These are phyloP conservation scores for Pichia paraexigua DNA, from an alignment of 805 yeast genomes.

Conservation along the genomic window DNA sequence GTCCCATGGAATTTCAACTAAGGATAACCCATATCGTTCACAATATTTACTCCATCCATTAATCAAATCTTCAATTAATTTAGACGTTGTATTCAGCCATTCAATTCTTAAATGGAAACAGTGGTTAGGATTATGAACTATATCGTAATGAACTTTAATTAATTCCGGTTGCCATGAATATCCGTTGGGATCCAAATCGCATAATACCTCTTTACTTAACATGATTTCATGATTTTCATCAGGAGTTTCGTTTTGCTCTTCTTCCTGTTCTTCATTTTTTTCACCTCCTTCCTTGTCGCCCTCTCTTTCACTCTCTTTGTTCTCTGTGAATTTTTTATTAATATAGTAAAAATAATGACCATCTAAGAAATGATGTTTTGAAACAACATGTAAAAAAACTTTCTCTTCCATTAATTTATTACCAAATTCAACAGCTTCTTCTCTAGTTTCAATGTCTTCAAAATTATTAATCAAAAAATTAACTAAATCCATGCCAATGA, in stretches of 20 bases:
- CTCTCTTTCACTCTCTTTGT: background rate
- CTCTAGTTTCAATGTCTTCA: constrained; percentile 71
- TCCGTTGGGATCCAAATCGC: constrained; percentile 66
- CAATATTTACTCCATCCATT: constrained; percentile 74
- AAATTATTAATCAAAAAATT: constrained; percentile 77
- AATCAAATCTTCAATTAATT: constrained; percentile 70
- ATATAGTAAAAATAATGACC: constrained; percentile 88
- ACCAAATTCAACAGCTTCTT: constrained; percentile 77
- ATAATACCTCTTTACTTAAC: constrained; percentile 56
- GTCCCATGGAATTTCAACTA: constrained; percentile 87
- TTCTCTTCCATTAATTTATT: constrained; percentile 66
- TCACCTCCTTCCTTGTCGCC: background rate
- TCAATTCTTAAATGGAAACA: constrained; percentile 87
- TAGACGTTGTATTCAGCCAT: constrained; percentile 89
- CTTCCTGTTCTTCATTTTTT: background rate
- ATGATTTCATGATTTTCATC: constrained; percentile 31
- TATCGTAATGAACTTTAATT: constrained; percentile 79
- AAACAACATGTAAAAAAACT: constrained; percentile 72
- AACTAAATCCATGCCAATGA: constrained; percentile 79
- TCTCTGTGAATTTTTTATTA: constrained; percentile 39
- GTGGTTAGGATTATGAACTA: constrained; percentile 89
- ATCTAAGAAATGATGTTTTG: constrained; percentile 76
- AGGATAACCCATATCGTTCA: constrained; percentile 71
- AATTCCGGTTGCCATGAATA: constrained; percentile 73
- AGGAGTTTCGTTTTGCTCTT: constrained; percentile 10